Conservation (phyloP, 2,329 filamentous ascomycete species). For the Penicillium sp. region DNA sequence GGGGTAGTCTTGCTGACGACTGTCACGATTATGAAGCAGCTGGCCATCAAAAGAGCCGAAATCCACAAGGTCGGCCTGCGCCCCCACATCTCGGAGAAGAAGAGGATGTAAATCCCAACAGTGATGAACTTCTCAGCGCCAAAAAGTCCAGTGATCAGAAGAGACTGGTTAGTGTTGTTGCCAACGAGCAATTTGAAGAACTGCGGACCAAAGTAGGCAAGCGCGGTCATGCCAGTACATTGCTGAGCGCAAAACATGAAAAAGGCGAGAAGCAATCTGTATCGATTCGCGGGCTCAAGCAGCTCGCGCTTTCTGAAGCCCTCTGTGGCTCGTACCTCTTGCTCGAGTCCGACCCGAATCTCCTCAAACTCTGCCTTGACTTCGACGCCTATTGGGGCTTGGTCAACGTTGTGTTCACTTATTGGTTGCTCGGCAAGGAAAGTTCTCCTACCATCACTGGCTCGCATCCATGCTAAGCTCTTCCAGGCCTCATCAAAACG, state of each 20-base stretch:
- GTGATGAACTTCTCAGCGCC: conserved; percentile 51
- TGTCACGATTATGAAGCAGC: conserved; percentile 51
- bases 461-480: conserved; percentile 50
- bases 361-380: conserved; percentile 46
- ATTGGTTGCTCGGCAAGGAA: conserved; percentile 3
- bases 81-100: conserved; percentile 50
- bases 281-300: conserved; percentile 46
- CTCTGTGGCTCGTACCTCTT: conserved; percentile 37
- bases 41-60: conserved; percentile 50
- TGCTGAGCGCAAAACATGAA: conserved; percentile 50
- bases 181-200: conserved; percentile 50
- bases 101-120: conserved; percentile 48
- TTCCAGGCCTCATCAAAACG: conserved; percentile 47
- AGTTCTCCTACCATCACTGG: conserved; percentile 26
- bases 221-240: conserved; percentile 50
- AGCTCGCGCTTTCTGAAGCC: conserved; percentile 49
- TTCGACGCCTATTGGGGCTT: conserved; percentile 32
- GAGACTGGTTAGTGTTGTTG: conserved; percentile 41
- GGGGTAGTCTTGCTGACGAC: conserved; percentile 46
- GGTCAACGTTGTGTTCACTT: conserved; percentile 1
- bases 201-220: conserved; percentile 50
- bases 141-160: conserved; percentile 51
- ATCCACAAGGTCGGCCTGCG: conserved; percentile 48
- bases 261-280: conserved; percentile 47
- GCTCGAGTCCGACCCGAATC: conserved; percentile 25